phyloP scores from a whole-genome alignment of 768 basidiomycete genomes.

The Suillus americanus region DNA sequence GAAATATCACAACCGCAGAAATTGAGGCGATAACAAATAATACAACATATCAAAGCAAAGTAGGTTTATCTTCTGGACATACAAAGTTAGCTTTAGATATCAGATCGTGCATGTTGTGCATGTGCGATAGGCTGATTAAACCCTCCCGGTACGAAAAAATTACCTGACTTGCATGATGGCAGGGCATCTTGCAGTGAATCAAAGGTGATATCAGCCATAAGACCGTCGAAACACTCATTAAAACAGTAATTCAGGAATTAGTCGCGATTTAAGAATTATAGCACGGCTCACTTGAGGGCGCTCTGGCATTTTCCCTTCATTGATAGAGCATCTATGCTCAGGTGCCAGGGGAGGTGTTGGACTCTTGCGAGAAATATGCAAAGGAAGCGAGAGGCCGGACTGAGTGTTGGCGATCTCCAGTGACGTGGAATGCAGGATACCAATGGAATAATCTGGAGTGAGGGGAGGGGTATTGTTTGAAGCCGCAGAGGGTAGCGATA shows the following conservation, averaged over 20 bases:
- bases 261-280: not conserved
- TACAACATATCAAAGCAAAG: too few species aligned
- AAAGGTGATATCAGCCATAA: conserved; percentile 20
- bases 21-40: too few species aligned
- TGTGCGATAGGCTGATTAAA: too few species aligned
- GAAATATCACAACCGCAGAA: too few species aligned
- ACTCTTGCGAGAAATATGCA: not conserved
- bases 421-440: not conserved
- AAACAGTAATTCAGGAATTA: not conserved
- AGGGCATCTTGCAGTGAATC: not conserved
- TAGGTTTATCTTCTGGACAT: too few species aligned
- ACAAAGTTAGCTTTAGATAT: too few species aligned
- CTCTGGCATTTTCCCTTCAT: not conserved
- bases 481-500: not conserved
- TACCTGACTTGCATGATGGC: not conserved
- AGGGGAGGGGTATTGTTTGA: not conserved
- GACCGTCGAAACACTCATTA: conserved; percentile 18
- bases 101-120: too few species aligned
- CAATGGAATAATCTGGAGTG: not conserved
- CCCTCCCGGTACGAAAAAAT: too few species aligned
- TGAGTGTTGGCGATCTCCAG: not conserved
- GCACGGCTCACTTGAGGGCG: not conserved
- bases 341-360: not conserved
- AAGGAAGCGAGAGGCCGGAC: not conserved
- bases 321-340: not conserved